Conservation (phyloP, 305 asterid genomes). For the Rubia occidens region DNA sequence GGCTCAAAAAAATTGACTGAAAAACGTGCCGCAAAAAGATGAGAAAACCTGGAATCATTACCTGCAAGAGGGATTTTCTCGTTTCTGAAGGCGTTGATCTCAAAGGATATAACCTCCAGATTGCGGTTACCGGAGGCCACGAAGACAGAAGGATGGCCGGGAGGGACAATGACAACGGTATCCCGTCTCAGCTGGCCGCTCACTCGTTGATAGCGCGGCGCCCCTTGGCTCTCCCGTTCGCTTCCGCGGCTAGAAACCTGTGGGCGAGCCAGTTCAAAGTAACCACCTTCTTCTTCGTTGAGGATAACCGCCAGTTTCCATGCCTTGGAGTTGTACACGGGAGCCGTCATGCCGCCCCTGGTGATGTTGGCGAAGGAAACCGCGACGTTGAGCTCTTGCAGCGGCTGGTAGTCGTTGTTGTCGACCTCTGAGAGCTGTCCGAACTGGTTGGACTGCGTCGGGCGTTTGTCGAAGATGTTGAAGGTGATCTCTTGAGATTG, state of each 20-base stretch:
- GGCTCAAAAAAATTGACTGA: not conserved
- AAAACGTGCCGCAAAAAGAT: too few species aligned
- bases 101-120: conserved; percentile 44
- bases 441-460: conserved; percentile 26
- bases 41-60: not conserved
- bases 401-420: conserved; percentile 22
- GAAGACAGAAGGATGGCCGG: conserved; percentile 51
- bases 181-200: conserved; percentile 38
- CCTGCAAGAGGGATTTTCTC: conserved; percentile 47
- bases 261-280: conserved; percentile 67
- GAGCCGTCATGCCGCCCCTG: conserved; percentile 58
- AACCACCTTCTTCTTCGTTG: conserved; percentile 48
- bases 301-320: conserved; percentile 33
- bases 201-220: conserved; percentile 32
- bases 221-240: conserved; percentile 5
- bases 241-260: not conserved
- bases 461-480: conserved; percentile 49
- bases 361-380: conserved; percentile 43
- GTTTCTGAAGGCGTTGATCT: conserved; percentile 31
- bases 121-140: conserved; percentile 48
- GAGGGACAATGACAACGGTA: conserved; percentile 46
- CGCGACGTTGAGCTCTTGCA: conserved; percentile 35
- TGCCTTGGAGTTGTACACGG: conserved; percentile 41
- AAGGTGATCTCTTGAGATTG: too few species aligned
- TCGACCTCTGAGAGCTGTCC: conserved; percentile 51